Percentiles rank a stretch among this genome's conserved stretches.
phyloP scores from a whole-genome alignment of 2,329 filamentous ascomycete species.

The Stenocarpella maydis region DNA sequence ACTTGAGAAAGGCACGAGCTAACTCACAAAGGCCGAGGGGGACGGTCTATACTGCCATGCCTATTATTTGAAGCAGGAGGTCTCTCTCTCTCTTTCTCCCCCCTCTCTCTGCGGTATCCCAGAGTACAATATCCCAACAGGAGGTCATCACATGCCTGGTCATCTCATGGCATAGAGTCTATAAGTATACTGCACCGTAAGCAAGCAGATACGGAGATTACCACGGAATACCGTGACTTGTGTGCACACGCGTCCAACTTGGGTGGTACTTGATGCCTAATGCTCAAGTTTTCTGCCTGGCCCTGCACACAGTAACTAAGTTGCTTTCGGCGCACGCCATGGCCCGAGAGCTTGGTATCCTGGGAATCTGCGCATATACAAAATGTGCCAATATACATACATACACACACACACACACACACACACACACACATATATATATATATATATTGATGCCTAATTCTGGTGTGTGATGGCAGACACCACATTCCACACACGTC shows the following conservation, averaged over 20 bases:
- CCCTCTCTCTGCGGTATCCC: no score
- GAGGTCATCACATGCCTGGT: not conserved
- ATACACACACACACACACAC: no score
- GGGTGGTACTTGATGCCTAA: conserved; percentile 6
- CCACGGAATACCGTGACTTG: not conserved
- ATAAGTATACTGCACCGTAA: no score
- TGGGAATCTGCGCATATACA: not conserved
- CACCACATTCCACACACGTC: not conserved
- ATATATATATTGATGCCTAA: not conserved
- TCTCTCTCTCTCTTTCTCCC: not conserved
- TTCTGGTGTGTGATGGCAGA: no score
- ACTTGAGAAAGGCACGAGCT: not conserved
- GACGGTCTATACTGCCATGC: not conserved
- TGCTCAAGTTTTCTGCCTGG: conserved; percentile 5
- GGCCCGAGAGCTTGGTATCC: not conserved
- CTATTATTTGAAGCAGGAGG: not conserved
- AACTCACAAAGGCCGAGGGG: not conserved
- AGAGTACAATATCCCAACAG: not conserved
- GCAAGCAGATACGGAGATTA: not conserved
- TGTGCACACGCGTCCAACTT: not conserved
- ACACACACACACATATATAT: no score
- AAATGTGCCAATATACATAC: no score
- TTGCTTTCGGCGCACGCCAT: not conserved
- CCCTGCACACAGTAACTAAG: not conserved
- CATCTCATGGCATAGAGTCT: no score